phyloP scores from a whole-genome alignment of 495 filamentous ascomycete species.

The Aeminium ludgeri region DNA sequence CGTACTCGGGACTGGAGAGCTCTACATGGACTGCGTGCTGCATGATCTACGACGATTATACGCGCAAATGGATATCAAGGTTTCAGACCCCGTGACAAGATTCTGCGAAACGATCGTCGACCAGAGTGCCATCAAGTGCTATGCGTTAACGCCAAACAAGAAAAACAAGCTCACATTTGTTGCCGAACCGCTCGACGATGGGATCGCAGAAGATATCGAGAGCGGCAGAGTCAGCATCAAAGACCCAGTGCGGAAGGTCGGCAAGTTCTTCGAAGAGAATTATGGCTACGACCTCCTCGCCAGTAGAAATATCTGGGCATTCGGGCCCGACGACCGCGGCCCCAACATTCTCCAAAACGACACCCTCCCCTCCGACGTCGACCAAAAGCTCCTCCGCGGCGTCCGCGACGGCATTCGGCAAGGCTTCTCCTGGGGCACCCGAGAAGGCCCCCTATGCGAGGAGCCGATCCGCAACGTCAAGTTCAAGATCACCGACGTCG shows the following conservation, averaged over 20 bases:
- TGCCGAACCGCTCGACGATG: constrained; percentile 83
- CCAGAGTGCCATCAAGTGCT: constrained; percentile 93
- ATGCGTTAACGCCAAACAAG: constrained; percentile 93
- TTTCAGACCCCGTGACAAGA: constrained; percentile 91
- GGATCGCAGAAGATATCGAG: constrained; percentile 92
- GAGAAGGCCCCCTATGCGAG: constrained; percentile 95
- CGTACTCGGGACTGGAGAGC: constrained; percentile 81
- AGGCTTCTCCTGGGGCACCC: constrained; percentile 87
- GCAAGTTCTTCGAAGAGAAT: constrained; percentile 92
- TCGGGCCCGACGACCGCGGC: constrained; percentile 87
- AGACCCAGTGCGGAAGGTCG: constrained; percentile 81
- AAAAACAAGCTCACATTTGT: constrained; percentile 99
- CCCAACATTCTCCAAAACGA: constrained; percentile 97
- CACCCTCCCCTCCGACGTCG: constrained; percentile 75
- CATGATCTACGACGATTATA: constrained; percentile 86
- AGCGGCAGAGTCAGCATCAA: constrained; percentile 76
- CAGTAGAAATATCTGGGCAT: constrained; percentile 92
- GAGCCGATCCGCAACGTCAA: constrained; percentile 96
- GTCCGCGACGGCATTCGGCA: constrained; percentile 85
- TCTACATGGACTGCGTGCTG: constrained; percentile 98
- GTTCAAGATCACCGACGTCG: constrained; percentile 83
- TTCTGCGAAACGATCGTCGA: constrained; percentile 99
- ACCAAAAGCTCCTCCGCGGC: constrained; percentile 73
- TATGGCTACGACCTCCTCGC: constrained; percentile 95
- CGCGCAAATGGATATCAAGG: constrained; percentile 98